Base-by-base conservation (phyloP, 441 rosid species). In the Isatis lusitanica region DNA sequence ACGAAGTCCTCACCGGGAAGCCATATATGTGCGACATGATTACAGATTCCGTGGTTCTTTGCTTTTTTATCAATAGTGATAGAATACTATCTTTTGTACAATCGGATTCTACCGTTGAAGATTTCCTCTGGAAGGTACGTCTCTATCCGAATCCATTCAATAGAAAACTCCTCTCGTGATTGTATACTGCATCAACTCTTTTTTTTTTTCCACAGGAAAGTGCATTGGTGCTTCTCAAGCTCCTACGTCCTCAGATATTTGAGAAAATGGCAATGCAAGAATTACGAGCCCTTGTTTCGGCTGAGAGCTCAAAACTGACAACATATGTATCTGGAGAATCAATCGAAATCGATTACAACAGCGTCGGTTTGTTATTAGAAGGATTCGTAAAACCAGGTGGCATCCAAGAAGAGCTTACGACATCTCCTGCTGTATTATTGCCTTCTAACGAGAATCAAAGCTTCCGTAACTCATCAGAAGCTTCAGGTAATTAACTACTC, bases 71-170 rank as follows among this genome's bases (percentile, higher is more conserved):
- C 72, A 84, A 84, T 71, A 83, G 85, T 17, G 91, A 87, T 15
- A 81, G 72, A 79, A 84, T 94, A 79, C 81, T 83, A 35, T 84
- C 96, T 0, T 58, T 80, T 60, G 75, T 87, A 26, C 83, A 73
- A 35, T 84, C 94, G 7, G 91, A 88, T 78, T 86, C 87, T 51
- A 83, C 88, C 16, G 79, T 91, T 3, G 95, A 89, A 79, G 87
- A 85, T 73, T 91, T 92, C 79, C 68, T 91, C 13, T 95, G 99
- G 99, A 85, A 89, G 99, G 98, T 90, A 82, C 9, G 71, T 7
- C 24, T 56, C 33, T 44, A 4, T 60, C 52, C 0, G 58, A 50
- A 39, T 40, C 33, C 50, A 65, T 7, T 16, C 4, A 59, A 71
- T 59, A 46, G 50, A 71, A 57, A 17, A 62, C 63, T 39, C 12